Evolutionary conservation across 805 yeast genomes (phyloP).

Genomic region (Cyberlindnera maritima): DNA sequence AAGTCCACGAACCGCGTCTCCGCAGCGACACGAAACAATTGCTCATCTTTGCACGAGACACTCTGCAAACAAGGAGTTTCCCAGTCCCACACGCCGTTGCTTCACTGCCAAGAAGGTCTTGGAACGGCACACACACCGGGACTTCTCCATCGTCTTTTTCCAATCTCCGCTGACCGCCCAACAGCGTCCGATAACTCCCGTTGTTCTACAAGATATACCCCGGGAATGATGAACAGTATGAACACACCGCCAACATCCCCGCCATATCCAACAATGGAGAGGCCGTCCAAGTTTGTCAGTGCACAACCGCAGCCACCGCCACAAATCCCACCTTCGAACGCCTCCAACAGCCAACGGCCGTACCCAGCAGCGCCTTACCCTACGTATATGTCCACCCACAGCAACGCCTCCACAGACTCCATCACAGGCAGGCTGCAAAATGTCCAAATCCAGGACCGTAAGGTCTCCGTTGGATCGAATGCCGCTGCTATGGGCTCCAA

Average conservation of each 20-base stretch:
- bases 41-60: background rate
- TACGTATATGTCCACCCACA: background rate
- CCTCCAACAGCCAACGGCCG: conserved; percentile 1
- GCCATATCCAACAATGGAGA: conserved; percentile 9
- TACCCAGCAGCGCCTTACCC: conserved; percentile 11
- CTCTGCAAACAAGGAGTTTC: no score
- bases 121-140: no score
- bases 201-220: background rate
- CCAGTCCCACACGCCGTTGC: no score
- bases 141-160: no score
- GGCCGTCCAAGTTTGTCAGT: conserved; percentile 2
- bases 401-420: conserved; percentile 11
- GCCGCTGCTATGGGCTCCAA: conserved; percentile 7
- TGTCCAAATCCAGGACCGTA: conserved; percentile 1
- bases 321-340: background rate
- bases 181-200: no score
- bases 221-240: background rate
- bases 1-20: background rate
- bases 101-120: no score
- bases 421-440: conserved; percentile 9
- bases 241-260: background rate
- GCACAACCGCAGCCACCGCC: background rate
- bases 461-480: conserved; percentile 3
- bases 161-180: no score
- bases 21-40: background rate